Base-by-base conservation (phyloP, 2,329 filamentous ascomycete species). In the Hypoxylon sp. region DNA sequence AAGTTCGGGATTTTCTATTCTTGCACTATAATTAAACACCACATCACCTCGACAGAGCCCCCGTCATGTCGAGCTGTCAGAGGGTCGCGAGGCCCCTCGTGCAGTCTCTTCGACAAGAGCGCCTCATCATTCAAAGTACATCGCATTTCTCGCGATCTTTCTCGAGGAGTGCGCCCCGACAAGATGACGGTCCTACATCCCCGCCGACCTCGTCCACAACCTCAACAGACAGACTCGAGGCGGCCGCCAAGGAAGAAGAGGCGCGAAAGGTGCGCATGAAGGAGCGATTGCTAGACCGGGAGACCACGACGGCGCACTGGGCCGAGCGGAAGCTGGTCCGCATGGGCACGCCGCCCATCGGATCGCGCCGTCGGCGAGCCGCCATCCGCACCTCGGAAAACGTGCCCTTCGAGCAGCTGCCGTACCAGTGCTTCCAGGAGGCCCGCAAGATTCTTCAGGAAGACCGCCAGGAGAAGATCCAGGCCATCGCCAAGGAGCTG, bases 391-490 rank as follows among this genome's bases (percentile, higher is more conserved):
- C 83, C 74, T 87, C 83, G 39, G 82, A 86, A 69, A 87, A 91
- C 75, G 83, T 97, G 54, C 94, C 94, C 26, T 98, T 99, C 78
- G 94, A 97, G 83, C 92, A 95, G 78, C 84, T 99, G 73, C 96
- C 96, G 17, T 99, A 97, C 83, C 95, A 98, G 86, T 96, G 93
- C 81, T 99, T 98, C 84, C 96, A 99, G 82, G 94, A 98, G 83
- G 96, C 96, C 44, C 89, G 94, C 70, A 93, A 94, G 79, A 82
- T 98, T 53, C 84, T 99, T 62, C 86, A 90, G 58, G 88, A 88
- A 60, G 96, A 99, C 79, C 89, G 95, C 44, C 84, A 90, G 72
- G 88, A 95, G 81, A 98, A 97, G 83, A 75, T 98, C 55, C 83
- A 86, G 67, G 84, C 90, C 76, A 95, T 99, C 64, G 83, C 88